A percentile compares a stretch with the other conserved stretches of the same genome.
phyloP scores from a whole-genome alignment of 768 basidiomycete species.

The Tulasnella sp. region DNA sequence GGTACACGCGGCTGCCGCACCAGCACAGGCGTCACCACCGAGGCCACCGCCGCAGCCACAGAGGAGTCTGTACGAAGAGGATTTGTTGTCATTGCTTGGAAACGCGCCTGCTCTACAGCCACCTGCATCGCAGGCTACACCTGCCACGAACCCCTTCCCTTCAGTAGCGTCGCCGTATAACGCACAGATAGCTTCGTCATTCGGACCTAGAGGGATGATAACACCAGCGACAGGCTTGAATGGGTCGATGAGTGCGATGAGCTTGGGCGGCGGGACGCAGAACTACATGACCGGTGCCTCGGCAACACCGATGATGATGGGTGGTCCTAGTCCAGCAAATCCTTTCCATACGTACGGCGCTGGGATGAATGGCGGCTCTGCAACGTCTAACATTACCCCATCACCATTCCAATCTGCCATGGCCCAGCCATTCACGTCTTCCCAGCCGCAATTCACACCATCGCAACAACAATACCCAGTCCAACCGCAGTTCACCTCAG shows the following conservation, averaged over 20 bases:
- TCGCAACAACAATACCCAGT: background rate
- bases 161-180: conserved; percentile 21
- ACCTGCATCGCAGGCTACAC: conserved; percentile 15
- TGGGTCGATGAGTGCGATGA: background rate
- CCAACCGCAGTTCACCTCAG: background rate
- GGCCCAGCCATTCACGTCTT: background rate
- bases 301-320: too few relatives aligned
- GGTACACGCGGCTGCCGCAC: background rate
- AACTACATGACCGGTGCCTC: too few relatives aligned
- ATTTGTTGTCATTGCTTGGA: background rate
- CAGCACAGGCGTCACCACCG: conserved; percentile 11
- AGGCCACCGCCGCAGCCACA: conserved; percentile 20
- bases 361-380: background rate
- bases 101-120: conserved; percentile 14
- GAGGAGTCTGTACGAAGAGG: conserved; percentile 9
- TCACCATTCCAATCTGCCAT: background rate
- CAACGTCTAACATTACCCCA: background rate
- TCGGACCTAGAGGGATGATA: background rate
- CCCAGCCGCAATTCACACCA: background rate
- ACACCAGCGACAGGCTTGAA: background rate
- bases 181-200: conserved; percentile 13
- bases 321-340: too few relatives aligned
- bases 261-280: too few relatives aligned
- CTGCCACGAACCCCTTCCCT: conserved; percentile 16
- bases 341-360: background rate